phyloP scores from a whole-genome alignment of 148 eudicot species.

The Camellia japonica region DNA sequence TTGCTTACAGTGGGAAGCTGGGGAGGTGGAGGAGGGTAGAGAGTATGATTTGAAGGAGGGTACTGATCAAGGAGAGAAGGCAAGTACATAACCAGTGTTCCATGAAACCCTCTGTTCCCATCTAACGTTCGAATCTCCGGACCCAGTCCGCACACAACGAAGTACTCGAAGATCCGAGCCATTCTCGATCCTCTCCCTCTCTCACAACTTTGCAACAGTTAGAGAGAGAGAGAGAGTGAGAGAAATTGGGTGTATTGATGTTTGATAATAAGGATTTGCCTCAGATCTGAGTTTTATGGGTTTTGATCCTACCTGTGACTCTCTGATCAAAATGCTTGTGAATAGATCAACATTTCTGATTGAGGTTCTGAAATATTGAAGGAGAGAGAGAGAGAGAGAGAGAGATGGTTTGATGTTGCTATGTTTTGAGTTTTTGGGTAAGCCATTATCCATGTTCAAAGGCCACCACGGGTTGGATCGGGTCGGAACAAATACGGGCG shows the following conservation, averaged over 20 bases:
- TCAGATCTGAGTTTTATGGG: background rate
- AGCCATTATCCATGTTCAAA: too few relatives aligned
- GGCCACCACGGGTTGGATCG: too few relatives aligned
- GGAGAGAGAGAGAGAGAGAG: too few relatives aligned
- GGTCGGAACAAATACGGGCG: too few relatives aligned
- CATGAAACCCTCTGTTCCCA: conserved; percentile 65
- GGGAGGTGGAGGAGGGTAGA: conserved; percentile 80
- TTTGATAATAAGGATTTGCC: background rate
- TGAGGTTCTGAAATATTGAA: too few relatives aligned
- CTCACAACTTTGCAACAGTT: background rate
- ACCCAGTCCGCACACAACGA: conserved; percentile 89
- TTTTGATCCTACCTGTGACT: background rate
- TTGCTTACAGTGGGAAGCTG: conserved; percentile 76
- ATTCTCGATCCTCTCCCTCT: conserved; percentile 28
- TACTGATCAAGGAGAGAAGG: conserved; percentile 81
- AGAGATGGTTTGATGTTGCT: too few relatives aligned
- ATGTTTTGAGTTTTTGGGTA: too few relatives aligned
- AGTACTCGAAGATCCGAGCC: conserved; percentile 78
- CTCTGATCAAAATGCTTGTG: background rate
- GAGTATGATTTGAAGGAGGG: conserved; percentile 67
- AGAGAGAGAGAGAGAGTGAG: background rate
- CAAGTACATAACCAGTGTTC: conserved; percentile 51
- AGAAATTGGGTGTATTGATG: background rate
- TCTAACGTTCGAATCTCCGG: conserved; percentile 81
- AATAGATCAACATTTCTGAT: background rate